Conservation (phyloP, 2,329 filamentous ascomycete species). For the Colletotrichum acutatum region DNA sequence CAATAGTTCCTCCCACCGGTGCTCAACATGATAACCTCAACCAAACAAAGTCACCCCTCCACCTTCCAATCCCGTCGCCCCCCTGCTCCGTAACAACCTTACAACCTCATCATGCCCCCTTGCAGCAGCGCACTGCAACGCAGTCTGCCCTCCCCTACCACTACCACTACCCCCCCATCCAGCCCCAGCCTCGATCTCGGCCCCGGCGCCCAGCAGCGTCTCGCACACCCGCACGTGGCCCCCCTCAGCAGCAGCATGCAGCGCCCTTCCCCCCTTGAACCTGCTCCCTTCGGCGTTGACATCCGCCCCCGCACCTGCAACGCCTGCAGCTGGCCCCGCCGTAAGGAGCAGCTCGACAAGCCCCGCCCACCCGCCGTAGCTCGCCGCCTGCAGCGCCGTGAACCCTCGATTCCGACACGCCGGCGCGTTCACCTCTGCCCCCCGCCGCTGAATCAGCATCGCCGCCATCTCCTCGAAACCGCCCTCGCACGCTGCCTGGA, state of each 20-base stretch:
- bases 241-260: conserved; percentile 37
- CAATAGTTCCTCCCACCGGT: neutral
- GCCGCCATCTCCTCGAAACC: conserved; percentile 25
- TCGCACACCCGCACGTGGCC: conserved; percentile 38
- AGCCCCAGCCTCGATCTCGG: conserved; percentile 50
- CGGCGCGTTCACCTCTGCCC: conserved; percentile 37
- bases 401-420: conserved; percentile 39
- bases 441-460: conserved; percentile 31
- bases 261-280: conserved; percentile 35
- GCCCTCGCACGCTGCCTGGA: conserved; percentile 38
- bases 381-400: conserved; percentile 47
- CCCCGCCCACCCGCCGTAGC: conserved; percentile 48
- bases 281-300: conserved; percentile 39
- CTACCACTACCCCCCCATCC: neutral
- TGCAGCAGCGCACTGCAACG: conserved; percentile 48
- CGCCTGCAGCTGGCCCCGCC: no score
- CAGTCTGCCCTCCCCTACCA: conserved; percentile 43
- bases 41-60: conserved; percentile 30
- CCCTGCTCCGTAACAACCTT: conserved; percentile 50
- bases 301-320: conserved; percentile 35
- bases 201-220: conserved; percentile 47
- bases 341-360: conserved; percentile 37
- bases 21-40: neutral
- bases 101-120: conserved; percentile 52
- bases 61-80: conserved; percentile 39